Evolutionary conservation across 2,329 filamentous ascomycete genomes (phyloP).

Genomic region (Hypoxylon sp.): DNA sequence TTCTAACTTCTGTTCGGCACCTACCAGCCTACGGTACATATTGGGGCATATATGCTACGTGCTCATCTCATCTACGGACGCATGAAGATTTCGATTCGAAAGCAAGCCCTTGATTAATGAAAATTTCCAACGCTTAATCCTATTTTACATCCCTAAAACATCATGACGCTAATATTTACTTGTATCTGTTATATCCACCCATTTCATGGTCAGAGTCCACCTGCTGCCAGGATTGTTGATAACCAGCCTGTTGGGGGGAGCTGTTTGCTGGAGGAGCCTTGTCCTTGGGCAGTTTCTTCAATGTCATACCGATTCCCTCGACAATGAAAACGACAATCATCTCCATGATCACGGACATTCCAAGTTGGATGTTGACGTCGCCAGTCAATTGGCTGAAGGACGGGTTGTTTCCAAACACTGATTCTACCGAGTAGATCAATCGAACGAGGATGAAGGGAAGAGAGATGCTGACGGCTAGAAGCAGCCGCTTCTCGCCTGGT

Average conservation of each 20-base stretch:
- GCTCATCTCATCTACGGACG: no score
- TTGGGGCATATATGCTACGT: not conserved
- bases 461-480: conserved; percentile 60
- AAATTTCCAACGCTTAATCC: not conserved
- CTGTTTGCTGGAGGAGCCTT: not conserved
- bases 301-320: conserved; percentile 58
- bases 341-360: conserved; percentile 67
- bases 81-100: not conserved
- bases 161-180: not conserved
- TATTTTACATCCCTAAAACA: conserved; percentile 5
- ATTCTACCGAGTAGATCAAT: conserved; percentile 63
- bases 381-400: conserved; percentile 62
- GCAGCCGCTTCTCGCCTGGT: conserved; percentile 62
- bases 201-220: conserved; percentile 26
- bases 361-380: conserved; percentile 58
- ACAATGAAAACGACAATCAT: conserved; percentile 62
- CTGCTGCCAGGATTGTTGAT: conserved; percentile 17
- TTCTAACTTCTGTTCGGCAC: not conserved
- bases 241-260: not conserved
- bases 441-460: conserved; percentile 67
- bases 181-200: conserved; percentile 13
- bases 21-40: no score
- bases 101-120: not conserved
- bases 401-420: conserved; percentile 59
- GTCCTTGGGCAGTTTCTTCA: conserved; percentile 51